These are phyloP conservation scores for Cucurbita moschata DNA, from an alignment of 306 rosid species.

Conservation along the genomic window DNA sequence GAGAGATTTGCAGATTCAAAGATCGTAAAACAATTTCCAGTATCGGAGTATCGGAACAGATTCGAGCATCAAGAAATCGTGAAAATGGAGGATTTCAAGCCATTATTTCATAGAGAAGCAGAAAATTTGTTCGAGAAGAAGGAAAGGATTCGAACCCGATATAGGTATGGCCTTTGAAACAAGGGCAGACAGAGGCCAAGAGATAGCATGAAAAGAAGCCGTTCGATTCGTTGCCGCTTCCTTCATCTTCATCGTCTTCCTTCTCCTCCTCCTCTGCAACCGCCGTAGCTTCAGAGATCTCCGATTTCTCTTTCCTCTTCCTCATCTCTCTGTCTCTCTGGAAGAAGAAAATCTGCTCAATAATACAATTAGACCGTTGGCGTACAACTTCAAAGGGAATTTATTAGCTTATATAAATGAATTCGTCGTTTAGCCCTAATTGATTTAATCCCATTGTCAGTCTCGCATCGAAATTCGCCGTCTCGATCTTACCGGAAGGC, in stretches of 20 bases:
- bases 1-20: background rate
- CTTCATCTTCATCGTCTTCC: slow-evolving; percentile 15
- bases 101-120: background rate
- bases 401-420: background rate
- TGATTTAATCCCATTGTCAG: background rate
- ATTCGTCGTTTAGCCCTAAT: background rate
- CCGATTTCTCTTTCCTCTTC: slow-evolving; percentile 27
- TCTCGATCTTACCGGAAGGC: background rate
- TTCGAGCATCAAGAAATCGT: background rate
- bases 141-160: slow-evolving; percentile 39
- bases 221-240: slow-evolving; percentile 5
- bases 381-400: background rate
- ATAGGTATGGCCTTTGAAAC: slow-evolving; percentile 81
- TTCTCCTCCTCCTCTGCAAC: slow-evolving; percentile 11
- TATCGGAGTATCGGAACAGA: background rate
- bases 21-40: background rate
- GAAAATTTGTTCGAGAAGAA: background rate
- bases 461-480: background rate
- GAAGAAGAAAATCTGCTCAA: background rate
- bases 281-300: slow-evolving; percentile 18
- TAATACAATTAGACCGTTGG: slow-evolving; percentile 63
- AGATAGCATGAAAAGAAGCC: slow-evolving; percentile 84
- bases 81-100: background rate
- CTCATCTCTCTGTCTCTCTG: slow-evolving; percentile 20
- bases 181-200: slow-evolving; percentile 60